A percentile compares a stretch with the other conserved stretches of the same genome.
Evolutionary conservation across 768 basidiomycete genomes (phyloP).

Genomic region (Russula sp.): DNA sequence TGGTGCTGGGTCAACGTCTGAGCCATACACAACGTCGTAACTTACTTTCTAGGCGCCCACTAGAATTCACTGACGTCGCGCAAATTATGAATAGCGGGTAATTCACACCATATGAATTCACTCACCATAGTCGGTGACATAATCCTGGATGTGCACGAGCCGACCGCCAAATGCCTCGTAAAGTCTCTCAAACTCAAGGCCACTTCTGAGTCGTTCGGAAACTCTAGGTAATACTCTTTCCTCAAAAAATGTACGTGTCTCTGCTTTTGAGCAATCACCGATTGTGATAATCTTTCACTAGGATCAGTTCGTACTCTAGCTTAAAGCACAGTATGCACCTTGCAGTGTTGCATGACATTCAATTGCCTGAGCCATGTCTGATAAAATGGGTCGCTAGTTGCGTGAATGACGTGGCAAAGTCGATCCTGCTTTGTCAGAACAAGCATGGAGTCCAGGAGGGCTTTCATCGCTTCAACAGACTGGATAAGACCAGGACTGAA

Average conservation of each 20-base stretch:
- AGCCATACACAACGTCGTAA: slow-evolving; percentile 12
- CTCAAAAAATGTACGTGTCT: slow-evolving; percentile 63
- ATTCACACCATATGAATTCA: not conserved
- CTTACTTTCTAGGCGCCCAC: slow-evolving; percentile 70
- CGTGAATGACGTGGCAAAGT: slow-evolving; percentile 79
- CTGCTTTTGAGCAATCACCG: slow-evolving; percentile 72
- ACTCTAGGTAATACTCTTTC: slow-evolving; percentile 65
- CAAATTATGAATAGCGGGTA: not conserved
- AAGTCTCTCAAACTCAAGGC: slow-evolving; percentile 66
- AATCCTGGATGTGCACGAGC: slow-evolving; percentile 80
- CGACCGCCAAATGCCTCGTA: slow-evolving; percentile 84
- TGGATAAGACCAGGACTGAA: slow-evolving; percentile 69
- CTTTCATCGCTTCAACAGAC: slow-evolving; percentile 79
- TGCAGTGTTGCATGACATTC: slow-evolving; percentile 81
- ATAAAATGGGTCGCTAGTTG: slow-evolving; percentile 81
- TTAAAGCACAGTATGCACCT: slow-evolving; percentile 41
- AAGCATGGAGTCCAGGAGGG: slow-evolving; percentile 78
- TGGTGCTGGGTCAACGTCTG: not conserved
- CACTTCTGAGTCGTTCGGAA: slow-evolving; percentile 54
- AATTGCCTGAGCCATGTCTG: slow-evolving; percentile 79
- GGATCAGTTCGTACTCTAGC: not conserved
- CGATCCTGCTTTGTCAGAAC: slow-evolving; percentile 85
- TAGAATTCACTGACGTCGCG: slow-evolving; percentile 58
- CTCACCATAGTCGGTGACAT: slow-evolving; percentile 68
- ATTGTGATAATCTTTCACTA: slow-evolving; percentile 63